Base-by-base conservation (phyloP, 2,329 filamentous ascomycete genomes). In the Paraphoma chrysanthemicola region DNA sequence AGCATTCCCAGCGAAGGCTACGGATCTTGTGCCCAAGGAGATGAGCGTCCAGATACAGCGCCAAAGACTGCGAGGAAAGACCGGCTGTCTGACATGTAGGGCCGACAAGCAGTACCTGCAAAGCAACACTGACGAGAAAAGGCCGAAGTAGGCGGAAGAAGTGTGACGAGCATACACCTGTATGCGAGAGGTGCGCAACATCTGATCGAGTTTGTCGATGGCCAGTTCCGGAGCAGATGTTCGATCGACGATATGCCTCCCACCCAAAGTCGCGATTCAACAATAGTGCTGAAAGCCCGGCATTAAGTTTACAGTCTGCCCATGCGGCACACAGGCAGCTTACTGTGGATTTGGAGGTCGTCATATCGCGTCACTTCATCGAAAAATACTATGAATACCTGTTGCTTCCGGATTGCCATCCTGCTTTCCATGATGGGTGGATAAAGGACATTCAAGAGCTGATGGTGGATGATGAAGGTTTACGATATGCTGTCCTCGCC, bases 41-140 rank as follows among this genome's bases (percentile, higher is more conserved):
- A 45, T 45, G 43, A 45, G 43, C 18, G 7, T 28, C 12, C 43
- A 38, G 30, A 12, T 11, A 23, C 47, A 36, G 14, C 55, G 55
- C 16, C 51, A 54, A 36, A 57, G 36, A 41, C 29, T 57, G 41
- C 46, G 55, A 48, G 48, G 46, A 7, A 57, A 57, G 31, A 57
- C 42, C 16, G 55, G 55, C 7, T 57, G 55, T 18, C 38, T 57
- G 31, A 54, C 41, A 11, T 57, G 55, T 57, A 28, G 38, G 54
- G 49, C n/a, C 2, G 9, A n/a, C 38, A 4, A 16, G 17, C 29
- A n/a, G 18, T 23, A 5, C 31, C 18, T 31, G 4, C 6, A 77
- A 23, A 16, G n/a, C 23, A 14, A 28, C 36, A 16, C 86, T 87
- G 76, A 82, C 11, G 6, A 86, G 33, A 10, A 10, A 48, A 60